Conservation (phyloP, 2,329 filamentous ascomycete genomes). For the Mycosphaerella arachidis region DNA sequence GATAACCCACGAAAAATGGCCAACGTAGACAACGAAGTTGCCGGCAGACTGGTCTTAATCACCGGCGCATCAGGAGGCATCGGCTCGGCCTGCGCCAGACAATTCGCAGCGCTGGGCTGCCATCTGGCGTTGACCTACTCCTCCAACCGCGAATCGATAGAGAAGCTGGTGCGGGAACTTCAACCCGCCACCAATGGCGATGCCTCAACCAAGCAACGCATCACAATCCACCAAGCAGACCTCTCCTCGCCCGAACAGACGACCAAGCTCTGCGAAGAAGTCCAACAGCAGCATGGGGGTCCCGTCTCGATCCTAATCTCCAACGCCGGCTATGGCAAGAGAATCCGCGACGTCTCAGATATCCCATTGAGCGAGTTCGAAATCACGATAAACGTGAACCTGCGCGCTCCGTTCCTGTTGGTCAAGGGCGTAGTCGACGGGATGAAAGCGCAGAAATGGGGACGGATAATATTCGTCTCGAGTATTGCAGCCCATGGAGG, state of each 20-base stretch:
- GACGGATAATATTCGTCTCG: slow-evolving; percentile 60
- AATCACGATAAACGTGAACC: slow-evolving; percentile 57
- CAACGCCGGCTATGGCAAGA: slow-evolving; percentile 63
- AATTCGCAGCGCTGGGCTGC: slow-evolving; percentile 49
- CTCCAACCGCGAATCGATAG: slow-evolving; percentile 45
- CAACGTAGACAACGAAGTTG: slow-evolving; percentile 35
- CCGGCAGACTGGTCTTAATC: slow-evolving; percentile 53
- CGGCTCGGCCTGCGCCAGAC: slow-evolving; percentile 53
- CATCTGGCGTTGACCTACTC: slow-evolving; percentile 58
- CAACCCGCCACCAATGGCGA: slow-evolving; percentile 16
- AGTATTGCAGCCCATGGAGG: slow-evolving; percentile 61
- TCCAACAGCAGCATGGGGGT: slow-evolving; percentile 49
- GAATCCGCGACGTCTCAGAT: slow-evolving; percentile 50
- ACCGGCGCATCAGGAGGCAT: slow-evolving; percentile 59
- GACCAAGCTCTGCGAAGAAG: slow-evolving; percentile 50
- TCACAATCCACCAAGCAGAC: slow-evolving; percentile 56
- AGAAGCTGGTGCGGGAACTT: slow-evolving; percentile 37
- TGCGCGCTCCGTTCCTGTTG: slow-evolving; percentile 59
- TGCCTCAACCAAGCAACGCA: slow-evolving; percentile 33
- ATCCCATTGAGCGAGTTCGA: slow-evolving; percentile 63
- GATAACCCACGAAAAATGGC: slow-evolving; percentile 1
- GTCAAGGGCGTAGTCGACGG: slow-evolving; percentile 56
- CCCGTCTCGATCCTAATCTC: slow-evolving; percentile 60
- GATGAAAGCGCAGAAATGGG: slow-evolving; percentile 59
- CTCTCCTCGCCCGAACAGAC: slow-evolving; percentile 52